Evolutionary conservation across 164 flowering plant genomes (phyloP), one percentile per base, ranked within the genome.

Genomic region (Kalanchoe fedtschenkoi): DNA sequence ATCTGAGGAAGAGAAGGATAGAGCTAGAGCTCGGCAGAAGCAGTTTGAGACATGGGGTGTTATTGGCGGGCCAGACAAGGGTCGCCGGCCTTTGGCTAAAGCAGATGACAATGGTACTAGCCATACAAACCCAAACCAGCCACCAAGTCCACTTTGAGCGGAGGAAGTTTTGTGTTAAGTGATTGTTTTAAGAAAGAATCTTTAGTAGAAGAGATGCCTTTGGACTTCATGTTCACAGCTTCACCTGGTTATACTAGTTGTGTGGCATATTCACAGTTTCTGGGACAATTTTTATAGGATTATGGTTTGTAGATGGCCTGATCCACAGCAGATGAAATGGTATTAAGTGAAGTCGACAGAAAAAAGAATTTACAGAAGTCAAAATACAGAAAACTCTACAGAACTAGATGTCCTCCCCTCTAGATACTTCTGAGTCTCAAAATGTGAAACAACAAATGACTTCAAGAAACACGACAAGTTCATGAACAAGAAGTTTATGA

Each of bases 1-100:
- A 75, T 83, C 96, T 4, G 87, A 82, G 35, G 97, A 86, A 72
- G 98, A 93, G 82, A 88, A 86, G 69, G 97, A 88, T 64, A 76
- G 97, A 69, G 97, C 97, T 10, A 82, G 98, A 80, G 98, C 97
- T 47, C 75, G 97, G 2, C 96, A 90, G 62, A 80, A 78, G 80
- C 98, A 88, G 46, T 86, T 86, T 44, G 81, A 85, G 76, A 76
- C 73, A 9, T 89, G 87, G 86, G 98, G 98, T 16, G 41, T 86
- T 15, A 93, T 93, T 19, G 98, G 98, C 53, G 98, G 98, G 29
- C 96, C 89, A 3, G 82, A 89, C 66, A 89, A 86, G 66, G 98
- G 98, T 66, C 87, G 91, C 0, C 74, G 79, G n/a, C 86, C 89
- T 58, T 51, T 17, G 5, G 32, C 26, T 9, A 3, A 1, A 51